phyloP scores from a whole-genome alignment of 1,139 yeast genomes.

The Debaryomyces sp. region DNA sequence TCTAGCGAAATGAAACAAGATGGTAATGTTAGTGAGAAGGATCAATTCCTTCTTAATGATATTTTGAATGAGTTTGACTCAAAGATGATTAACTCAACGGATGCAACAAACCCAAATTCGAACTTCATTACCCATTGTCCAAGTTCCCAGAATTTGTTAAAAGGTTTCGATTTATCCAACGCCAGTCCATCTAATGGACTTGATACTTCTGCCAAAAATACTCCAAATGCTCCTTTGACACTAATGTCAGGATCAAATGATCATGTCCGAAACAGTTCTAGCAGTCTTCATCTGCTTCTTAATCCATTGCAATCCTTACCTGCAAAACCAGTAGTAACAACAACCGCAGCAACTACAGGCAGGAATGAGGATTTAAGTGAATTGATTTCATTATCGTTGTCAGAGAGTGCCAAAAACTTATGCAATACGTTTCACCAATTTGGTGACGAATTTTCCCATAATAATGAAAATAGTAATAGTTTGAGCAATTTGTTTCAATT shows the following conservation, averaged over 20 bases:
- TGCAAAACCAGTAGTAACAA: slow-evolving; percentile 21
- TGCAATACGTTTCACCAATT: slow-evolving; percentile 34
- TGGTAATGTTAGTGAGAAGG: neutral
- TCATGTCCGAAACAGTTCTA: neutral
- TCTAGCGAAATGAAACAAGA: slow-evolving; percentile 12
- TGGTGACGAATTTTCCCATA: slow-evolving; percentile 27
- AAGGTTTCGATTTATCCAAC: neutral
- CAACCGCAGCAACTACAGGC: slow-evolving; percentile 11
- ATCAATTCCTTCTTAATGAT: neutral
- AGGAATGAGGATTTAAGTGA: slow-evolving; percentile 15
- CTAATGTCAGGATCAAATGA: neutral
- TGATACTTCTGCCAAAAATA: neutral
- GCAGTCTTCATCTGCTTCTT: neutral
- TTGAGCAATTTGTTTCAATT: slow-evolving; percentile 34
- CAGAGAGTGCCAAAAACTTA: slow-evolving; percentile 30
- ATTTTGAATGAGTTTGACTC: slow-evolving; percentile 5
- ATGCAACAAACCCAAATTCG: slow-evolving; percentile 2
- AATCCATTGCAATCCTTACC: slow-evolving; percentile 2
- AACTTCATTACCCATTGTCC: slow-evolving; percentile 4
- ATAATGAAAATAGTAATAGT: slow-evolving; percentile 21
- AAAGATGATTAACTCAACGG: neutral
- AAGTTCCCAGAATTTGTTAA: slow-evolving; percentile 3
- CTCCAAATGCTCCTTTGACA: neutral
- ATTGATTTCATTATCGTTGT: slow-evolving; percentile 15
- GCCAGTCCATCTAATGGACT: neutral